Base-by-base conservation (phyloP, 2,329 filamentous ascomycete genomes). In the Fusarium nygamai region DNA sequence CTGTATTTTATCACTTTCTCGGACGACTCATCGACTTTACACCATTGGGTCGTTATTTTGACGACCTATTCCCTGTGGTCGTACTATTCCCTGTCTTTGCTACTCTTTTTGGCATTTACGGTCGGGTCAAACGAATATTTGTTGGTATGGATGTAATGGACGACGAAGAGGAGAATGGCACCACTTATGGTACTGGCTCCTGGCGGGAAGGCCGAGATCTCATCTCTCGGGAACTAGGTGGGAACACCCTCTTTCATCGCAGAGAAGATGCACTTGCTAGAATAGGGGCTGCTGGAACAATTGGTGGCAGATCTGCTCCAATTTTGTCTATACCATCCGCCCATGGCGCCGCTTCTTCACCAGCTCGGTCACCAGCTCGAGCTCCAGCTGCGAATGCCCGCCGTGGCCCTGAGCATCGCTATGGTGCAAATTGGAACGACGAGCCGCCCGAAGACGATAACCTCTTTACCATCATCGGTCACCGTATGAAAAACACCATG, bases 131-230 rank as follows among this genome's bases (percentile, higher is more conserved):
- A 82, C 92, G 91, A 33, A 89, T 96, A 27, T 96, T 96, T 20
- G 94, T 97, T 67, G 94, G 92, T 41, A 84, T 86, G 64, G 90
- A 94, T 44, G 85, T 95, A 3, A 90, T 95, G 48, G 93, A 94
- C 41, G 93, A 95, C 44, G 92, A 93, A 20, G 89, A 90, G 27
- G 90, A 91, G 33, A 90, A 89, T 57, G 85, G 87, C 12, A 86
- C 86, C 6, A 89, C 89, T 7, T 94, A 92, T 73, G 94, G 94
- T 20, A 91, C 92, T 2, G 94, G 94, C 3, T 92, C 92, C 3
- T 98, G 96, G 96, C 91, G 95, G 53, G 96, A 98, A 84, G 96
- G 96, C 7, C 90, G 94, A 58, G 93, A 95, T 57, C 88, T 99
- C 34, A 97, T 99, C 71, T 94, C 98, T 72, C 90, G 94, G 34